Evolutionary conservation across 208 protist genomes (phyloP), one percentile per base, ranked within the genome.

Genomic region (Balamuthia mandrillaris): DNA sequence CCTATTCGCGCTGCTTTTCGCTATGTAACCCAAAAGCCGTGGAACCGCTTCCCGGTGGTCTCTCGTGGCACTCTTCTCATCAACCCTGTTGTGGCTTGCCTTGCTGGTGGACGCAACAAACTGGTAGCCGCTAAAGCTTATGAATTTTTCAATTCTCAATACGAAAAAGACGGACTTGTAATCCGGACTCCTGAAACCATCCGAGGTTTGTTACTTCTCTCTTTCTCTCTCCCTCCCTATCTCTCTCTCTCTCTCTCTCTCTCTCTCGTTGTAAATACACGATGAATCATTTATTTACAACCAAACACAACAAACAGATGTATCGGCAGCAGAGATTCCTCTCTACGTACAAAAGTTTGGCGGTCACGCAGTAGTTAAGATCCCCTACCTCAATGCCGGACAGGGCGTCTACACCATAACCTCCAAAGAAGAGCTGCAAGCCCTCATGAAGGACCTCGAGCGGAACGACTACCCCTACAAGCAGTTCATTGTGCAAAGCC

Each of bases 91-190:
- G 49, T 93, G 58, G 81, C 79, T n/a, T 94, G 92, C 74, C 88
- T 94, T 21, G 92, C 92, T 16, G 91, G 92, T n/a, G 92, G 92
- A 2, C 75, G 92, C 39, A 94, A 94, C 85, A 94, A 94, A 66
- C 58, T 90, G 7, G 41, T 94, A 1, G 91, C 92, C 7, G 84
- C 89, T 24, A 92, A 93, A 52, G 90, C 92, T 21, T 94, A 94
- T 52, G 89, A 93, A 37, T 83, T 92, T 31, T 89, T 93, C 42
- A 94, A 94, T 60, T 52, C 56, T 29, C 83, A 94, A 82, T 41
- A 88, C 12, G 16, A 52, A n/a, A n/a, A n/a, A n/a, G n/a, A n/a
- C n/a, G n/a, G 85, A 35, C 52, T 92, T 3, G 10, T 29, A 21
- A 87, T 92, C 29, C 65, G 45, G 24, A 18, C 45, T 18, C 89